Base-by-base conservation (phyloP, 2,329 filamentous ascomycete genomes). In the Epichloe bromicola region DNA sequence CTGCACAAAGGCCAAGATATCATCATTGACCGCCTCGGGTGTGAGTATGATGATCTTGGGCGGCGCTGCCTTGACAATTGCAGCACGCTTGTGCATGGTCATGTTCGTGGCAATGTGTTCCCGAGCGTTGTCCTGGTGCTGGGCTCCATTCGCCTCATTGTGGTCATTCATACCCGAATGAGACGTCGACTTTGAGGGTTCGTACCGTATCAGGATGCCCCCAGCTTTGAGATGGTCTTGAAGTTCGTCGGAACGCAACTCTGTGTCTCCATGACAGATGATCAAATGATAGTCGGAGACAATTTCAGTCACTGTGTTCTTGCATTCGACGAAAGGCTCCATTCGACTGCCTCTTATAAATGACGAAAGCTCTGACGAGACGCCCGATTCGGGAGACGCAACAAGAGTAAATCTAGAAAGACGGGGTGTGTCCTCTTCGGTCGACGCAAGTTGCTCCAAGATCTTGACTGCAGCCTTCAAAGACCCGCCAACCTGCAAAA, bases 401-500 rank as follows among this genome's bases (percentile, higher is more conserved):
- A 62, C 55, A 19, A 70, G 42, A 0, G 63, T 65, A 51, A 66
- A 67, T 14, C 65, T 60, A 3, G 63, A 58, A 2, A 74, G 56
- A 8, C 60, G 61, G 4, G 67, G 63, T 1, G 62, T 60, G n/a
- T 60, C 58, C 11, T 57, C 53, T 1, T 50, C 46, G 1, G 39
- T 47, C 0, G 60, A 48, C 1, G 53, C 52, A 7, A 72, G 51
- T 4, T 53, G 51, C 5, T 59, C 48, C n/a, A 71, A 54, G 20
- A 66, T 52, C 1, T 59, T 48, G 4, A 53, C 30, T 0, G 60
- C 54, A 4, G 65, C 49, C 1, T 47, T 11, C 3, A 44, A 23
- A 2, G 51, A 54, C 0, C 64, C 65, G 0, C 69, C 70, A 14
- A 70, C 52, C 43, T 71, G 70, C 3, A 74, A 60, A 10, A 75